Evolutionary conservation across 495 filamentous ascomycete genomes (phyloP).

Genomic region (Daldinia grandis): DNA sequence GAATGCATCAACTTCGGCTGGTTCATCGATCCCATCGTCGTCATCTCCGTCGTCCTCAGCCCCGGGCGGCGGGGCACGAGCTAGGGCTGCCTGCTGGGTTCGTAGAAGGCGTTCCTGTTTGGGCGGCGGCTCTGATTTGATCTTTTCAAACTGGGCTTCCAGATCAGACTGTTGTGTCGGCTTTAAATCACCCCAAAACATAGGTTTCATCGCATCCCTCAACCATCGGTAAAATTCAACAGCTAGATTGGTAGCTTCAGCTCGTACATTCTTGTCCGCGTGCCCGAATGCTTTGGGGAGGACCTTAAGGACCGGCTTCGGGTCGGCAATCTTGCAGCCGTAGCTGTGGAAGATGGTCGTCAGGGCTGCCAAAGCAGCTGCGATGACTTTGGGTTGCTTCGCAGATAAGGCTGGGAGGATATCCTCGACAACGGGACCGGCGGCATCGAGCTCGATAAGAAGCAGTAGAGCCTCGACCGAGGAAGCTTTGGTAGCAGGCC

Average conservation of each 20-base stretch:
- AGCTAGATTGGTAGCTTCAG: slow-evolving; percentile 88
- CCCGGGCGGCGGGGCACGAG: slow-evolving; percentile 66
- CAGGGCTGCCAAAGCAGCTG: slow-evolving; percentile 80
- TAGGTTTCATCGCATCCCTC: slow-evolving; percentile 95
- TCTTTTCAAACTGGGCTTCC: slow-evolving; percentile 90
- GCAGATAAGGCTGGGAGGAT: slow-evolving; percentile 84
- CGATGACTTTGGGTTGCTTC: slow-evolving; percentile 94
- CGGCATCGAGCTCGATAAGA: slow-evolving; percentile 87
- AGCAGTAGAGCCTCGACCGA: slow-evolving; percentile 87
- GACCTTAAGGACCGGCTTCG: slow-evolving; percentile 90
- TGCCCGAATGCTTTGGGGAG: slow-evolving; percentile 93
- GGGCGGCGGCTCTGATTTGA: slow-evolving; percentile 85
- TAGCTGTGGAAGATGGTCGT: slow-evolving; percentile 89
- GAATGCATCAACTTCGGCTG: slow-evolving; percentile 78
- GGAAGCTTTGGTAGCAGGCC: slow-evolving; percentile 86
- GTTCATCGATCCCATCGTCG: slow-evolving; percentile 72
- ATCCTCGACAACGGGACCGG: slow-evolving; percentile 89
- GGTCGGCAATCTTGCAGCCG: slow-evolving; percentile 95
- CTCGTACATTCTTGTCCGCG: slow-evolving; percentile 98
- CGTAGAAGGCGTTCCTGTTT: slow-evolving; percentile 91
- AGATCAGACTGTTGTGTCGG: slow-evolving; percentile 94
- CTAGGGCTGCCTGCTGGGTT: slow-evolving; percentile 86
- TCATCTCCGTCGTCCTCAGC: slow-evolving; percentile 65
- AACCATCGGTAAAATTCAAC: slow-evolving; percentile 98
- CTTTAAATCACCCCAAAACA: slow-evolving; percentile 97